These are phyloP conservation scores for Acephala macrosclerotiorum DNA, from an alignment of 2,329 filamentous ascomycete species.

Conservation along the genomic window DNA sequence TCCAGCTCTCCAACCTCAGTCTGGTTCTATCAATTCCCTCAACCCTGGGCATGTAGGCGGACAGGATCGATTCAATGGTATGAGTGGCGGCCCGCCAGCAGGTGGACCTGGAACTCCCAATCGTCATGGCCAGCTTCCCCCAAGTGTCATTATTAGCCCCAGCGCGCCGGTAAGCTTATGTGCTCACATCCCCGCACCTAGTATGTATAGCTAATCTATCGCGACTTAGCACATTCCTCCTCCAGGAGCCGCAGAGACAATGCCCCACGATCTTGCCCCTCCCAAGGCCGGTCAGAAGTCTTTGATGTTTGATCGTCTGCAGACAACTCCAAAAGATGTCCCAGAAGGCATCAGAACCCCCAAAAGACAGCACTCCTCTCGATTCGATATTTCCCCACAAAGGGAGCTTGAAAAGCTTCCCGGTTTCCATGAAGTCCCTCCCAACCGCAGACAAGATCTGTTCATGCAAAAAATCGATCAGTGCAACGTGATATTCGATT, in stretches of 20 bases:
- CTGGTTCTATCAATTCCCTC: constrained; percentile 41
- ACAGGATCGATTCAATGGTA: constrained; percentile 53
- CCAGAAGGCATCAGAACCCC: constrained; percentile 95
- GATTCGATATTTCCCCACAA: constrained; percentile 97
- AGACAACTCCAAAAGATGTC: constrained; percentile 94
- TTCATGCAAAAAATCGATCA: constrained; percentile 99
- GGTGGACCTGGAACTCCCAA: constrained; percentile 64
- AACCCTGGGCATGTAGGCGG: constrained; percentile 38
- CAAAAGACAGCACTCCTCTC: constrained; percentile 95
- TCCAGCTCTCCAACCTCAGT: constrained; percentile 41
- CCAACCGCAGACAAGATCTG: constrained; percentile 91
- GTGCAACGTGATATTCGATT: constrained; percentile 99
- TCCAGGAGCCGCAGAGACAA: constrained; percentile 93
- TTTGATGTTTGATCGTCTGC: constrained; percentile 84
- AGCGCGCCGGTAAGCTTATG: constrained; percentile 80
- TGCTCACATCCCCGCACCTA: background rate
- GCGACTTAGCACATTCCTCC: constrained; percentile 80
- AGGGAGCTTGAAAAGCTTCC: constrained; percentile 96
- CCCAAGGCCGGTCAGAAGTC: constrained; percentile 93
- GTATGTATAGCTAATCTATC: background rate
- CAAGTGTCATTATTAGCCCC: constrained; percentile 93
- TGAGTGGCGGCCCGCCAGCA: constrained; percentile 49
- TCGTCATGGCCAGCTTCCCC: constrained; percentile 72
- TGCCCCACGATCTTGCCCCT: constrained; percentile 95
- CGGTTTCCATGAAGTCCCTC: constrained; percentile 96